Conservation (phyloP, 306 rosid genomes). For the Cyclanthera cordifolia region DNA sequence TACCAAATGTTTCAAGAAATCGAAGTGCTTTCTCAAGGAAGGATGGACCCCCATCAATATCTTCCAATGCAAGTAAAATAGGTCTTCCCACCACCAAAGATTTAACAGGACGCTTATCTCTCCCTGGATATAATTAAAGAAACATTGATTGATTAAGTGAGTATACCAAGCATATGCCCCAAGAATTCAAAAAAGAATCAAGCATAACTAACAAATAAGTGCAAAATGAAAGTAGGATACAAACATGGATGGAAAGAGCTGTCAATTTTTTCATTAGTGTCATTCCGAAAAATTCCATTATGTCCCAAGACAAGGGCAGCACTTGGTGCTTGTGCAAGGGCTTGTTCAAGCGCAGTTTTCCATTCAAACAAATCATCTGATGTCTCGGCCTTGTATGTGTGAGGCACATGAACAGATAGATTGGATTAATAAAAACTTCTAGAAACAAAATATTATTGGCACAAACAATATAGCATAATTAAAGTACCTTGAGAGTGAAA, state of each 20-base stretch:
- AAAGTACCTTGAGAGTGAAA: slow-evolving; percentile 84
- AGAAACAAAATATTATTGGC: not conserved
- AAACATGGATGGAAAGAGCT: slow-evolving; percentile 91
- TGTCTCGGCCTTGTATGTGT: slow-evolving; percentile 65
- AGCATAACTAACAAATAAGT: not conserved
- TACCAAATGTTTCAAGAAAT: slow-evolving; percentile 81
- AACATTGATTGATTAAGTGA: slow-evolving; percentile 8
- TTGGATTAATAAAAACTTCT: not conserved
- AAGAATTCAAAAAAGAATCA: not conserved
- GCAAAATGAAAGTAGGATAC: slow-evolving; percentile 21
- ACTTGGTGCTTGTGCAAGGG: slow-evolving; percentile 97
- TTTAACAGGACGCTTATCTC: slow-evolving; percentile 82
- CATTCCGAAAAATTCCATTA: slow-evolving; percentile 82
- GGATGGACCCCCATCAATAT: slow-evolving; percentile 98
- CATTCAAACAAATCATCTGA: slow-evolving; percentile 90
- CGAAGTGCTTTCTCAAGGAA: slow-evolving; percentile 95
- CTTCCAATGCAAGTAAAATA: slow-evolving; percentile 89
- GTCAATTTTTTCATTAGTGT: slow-evolving; percentile 67
- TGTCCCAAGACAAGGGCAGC: slow-evolving; percentile 99
- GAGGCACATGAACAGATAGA: not conserved
- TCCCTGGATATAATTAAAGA: slow-evolving; percentile 46
- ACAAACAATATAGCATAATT: not conserved
- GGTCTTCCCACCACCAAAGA: slow-evolving; percentile 99
- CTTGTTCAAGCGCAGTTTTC: slow-evolving; percentile 94
- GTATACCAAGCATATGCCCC: not conserved